Base-by-base conservation (phyloP, 345 rosid species). In the Capsella bursapastoris region DNA sequence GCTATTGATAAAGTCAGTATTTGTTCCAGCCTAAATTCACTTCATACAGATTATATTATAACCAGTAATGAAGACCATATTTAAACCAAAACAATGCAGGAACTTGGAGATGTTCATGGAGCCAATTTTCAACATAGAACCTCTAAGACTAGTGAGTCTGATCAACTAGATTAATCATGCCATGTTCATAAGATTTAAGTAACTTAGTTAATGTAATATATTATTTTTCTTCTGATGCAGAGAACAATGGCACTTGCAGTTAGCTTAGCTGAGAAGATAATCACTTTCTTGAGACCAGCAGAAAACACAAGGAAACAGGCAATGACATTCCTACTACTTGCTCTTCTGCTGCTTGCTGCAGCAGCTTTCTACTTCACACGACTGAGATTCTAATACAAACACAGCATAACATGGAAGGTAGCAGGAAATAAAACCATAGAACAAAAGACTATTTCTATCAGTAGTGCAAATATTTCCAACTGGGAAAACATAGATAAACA, bases 51-150 rank as follows among this genome's bases (percentile, higher is more conserved):
- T n/a, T 48, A 53, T 59, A 31, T n/a, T 48, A 53, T 59, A 41
- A 56, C 41, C 56, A 8, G 1, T 41, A 64, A 58, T 44, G 50
- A 66, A 51, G 72, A 49, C 64, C 50, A 67, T 32, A 3, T 57
- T 16, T 43, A 14, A 64, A 41, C 53, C 14, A 59, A 67, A 53
- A 52, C 56, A 38, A 65, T 48, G 60, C 81, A 91, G 97, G 88
- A 86, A 91, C 50, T 84, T 91, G 12, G 96, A 89, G 83, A 87
- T 93, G 91, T 84, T 87, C 77, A 84, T 87, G 83, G 91, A 91
- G 25, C 93, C 97, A 63, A 79, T 93, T 32, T 81, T 89, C 51
- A 84, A 83, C n/a, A 22, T 85, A 0, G 90, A 85, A 44, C 88
- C 89, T 31, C 59, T 82, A 35, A 84, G 89, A 82, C 66, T 82